Base-by-base conservation (phyloP, 2,329 filamentous ascomycete genomes). In the Penicillium rolfsii region DNA sequence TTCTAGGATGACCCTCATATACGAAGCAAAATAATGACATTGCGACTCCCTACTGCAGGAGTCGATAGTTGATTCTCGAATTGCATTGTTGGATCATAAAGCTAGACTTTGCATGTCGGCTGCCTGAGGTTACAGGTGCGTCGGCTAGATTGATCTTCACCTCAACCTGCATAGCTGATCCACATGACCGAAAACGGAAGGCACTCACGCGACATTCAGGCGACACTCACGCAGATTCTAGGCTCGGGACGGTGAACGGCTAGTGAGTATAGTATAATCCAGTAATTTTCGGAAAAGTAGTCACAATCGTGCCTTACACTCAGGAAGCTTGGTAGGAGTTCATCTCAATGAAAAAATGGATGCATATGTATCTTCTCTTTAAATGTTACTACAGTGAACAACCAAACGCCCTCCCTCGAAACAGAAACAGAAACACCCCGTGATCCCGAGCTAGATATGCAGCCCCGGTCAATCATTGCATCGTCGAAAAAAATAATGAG, bases 381-480 rank as follows among this genome's bases (percentile, higher is more conserved):
- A 30, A 50, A 35, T 50, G n/a, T 50, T 35, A 50, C 30, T 33
- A 43, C n/a, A 43, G n/a, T 43, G 35, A 12, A 50, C 28, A 50
- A n/a, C n/a, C 48, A 4, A 35, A 50, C 30, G 48, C 48, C 48
- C 9, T 14, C n/a, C 26, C 16, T n/a, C 43, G 7, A 48, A 48
- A n/a, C n/a, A 6, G 22, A 33, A 50, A 33, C 19, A 50, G 3
- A 38, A 35, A 19, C 30, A 52, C 55, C 52, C 52, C 35, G 22
- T 30, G 43, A 36, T 22, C 33, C 45, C n/a, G 43, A n/a, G 43
- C 46, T 45, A n/a, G 40, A 48, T 58, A 67, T 71, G 66, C 71
- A 72, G 58, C 67, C 67, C 64, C 62, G 53, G 56, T 59, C 62
- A 48, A 64, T 68, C 72, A 65, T 74, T 58, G 68, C 62, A 68